Evolutionary conservation across 345 rosid species (phyloP), one percentile per base, ranked within the genome.

Genomic region (Brassica nigra): DNA sequence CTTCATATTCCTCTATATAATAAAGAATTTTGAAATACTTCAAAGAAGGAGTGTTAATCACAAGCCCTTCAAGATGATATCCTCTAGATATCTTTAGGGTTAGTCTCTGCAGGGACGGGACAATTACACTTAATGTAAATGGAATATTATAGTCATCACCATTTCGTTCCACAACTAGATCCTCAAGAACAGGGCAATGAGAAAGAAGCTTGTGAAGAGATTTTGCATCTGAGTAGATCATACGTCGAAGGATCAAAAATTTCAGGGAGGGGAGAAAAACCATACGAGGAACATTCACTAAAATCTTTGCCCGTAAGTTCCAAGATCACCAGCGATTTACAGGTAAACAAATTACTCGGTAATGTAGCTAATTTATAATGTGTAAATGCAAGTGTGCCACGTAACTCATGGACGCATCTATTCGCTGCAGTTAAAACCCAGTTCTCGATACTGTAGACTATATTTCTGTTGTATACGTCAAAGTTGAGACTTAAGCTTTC

Each of bases 131-230:
- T 9, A 52, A 1, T 30, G 4, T 8, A 52, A 29, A 31, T 9
- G 3, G 28, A 4, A n/a, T 8, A 8, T 15, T 52, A 67, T 47
- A 12, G 54, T 27, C 23, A 5, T 47, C 16, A 12, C 14, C 2
- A 12, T 47, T 47, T 12, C 37, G 47, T 58, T 71, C 75, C 66
- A 71, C 5, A 57, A 34, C 2, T 20, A 71, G 66, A 58, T 71
- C 23, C 54, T 71, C 75, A 71, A 71, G 66, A 58, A 71, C 54
- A 36, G 54, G 75, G 34, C 66, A 71, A 0, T 20, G 23, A 3
- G 52, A 71, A 6, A 71, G 47, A 55, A 71, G 62, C 5, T 6
- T 8, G 15, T 9, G 10, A 54, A 70, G 30, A 54, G 63, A 31
- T 5, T 54, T 31, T 54, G 1, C 30, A 49, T 2, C 0, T 10